Percentiles rank a stretch among this genome's conserved stretches.
Evolutionary conservation across 75 land plant species (phyloP).

Genomic region (Chamaecyparis obtusa): DNA sequence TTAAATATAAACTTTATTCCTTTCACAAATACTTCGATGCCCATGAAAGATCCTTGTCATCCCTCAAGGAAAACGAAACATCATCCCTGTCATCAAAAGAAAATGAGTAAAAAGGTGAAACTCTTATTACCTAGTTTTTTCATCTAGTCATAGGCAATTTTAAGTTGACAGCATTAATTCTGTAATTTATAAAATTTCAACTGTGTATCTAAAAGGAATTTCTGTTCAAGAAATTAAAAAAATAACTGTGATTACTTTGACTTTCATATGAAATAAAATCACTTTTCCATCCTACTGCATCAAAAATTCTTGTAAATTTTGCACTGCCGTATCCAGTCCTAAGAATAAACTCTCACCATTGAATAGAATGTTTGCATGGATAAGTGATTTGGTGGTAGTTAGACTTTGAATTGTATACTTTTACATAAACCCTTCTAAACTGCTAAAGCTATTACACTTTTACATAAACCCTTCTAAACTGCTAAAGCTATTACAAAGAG

Average conservation of each 20-base stretch:
- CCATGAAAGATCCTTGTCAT: conserved; percentile 85
- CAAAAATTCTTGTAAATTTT: not conserved
- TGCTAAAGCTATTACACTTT: not conserved
- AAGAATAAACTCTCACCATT: not conserved
- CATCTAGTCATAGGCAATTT: too few species aligned
- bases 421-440: not conserved
- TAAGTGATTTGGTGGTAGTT: not conserved
- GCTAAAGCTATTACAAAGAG: not conserved
- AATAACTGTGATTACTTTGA: not conserved
- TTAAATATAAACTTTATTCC: not conserved
- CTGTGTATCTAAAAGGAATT: not conserved
- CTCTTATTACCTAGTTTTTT: not conserved
- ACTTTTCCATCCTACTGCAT: not conserved
- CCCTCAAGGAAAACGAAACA: conserved; percentile 91
- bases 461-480: not conserved
- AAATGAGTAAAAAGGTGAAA: not conserved
- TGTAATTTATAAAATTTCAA: not conserved
- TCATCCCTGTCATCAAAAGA: conserved; percentile 77
- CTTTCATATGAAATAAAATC: not conserved
- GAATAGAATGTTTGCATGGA: not conserved
- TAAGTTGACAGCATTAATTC: too few species aligned
- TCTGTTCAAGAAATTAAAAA: not conserved
- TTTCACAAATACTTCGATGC: conserved; percentile 64
- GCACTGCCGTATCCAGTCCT: not conserved
- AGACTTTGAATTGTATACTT: not conserved